A percentile compares a stretch with the other conserved stretches of the same genome.
Conservation (phyloP, 805 yeast species). For the Myxozyma lipomycoides region DNA sequence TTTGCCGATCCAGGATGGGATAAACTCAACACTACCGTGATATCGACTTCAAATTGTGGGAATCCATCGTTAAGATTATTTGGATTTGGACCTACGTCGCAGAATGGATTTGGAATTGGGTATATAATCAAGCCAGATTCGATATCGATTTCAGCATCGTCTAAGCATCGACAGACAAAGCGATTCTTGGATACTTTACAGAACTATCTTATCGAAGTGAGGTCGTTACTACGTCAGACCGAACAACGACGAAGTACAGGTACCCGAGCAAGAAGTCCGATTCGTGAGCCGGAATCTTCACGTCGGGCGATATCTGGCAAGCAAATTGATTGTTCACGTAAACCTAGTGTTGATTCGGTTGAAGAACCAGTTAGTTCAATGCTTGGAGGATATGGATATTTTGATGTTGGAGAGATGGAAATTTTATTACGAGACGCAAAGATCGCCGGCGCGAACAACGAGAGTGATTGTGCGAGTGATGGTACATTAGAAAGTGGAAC, state of each 20-base stretch:
- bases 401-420: slow-evolving; percentile 67
- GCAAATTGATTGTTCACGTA: neutral
- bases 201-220: slow-evolving; percentile 57
- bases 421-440: slow-evolving; percentile 61
- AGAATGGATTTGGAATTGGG: slow-evolving; percentile 91
- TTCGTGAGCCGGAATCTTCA: slow-evolving; percentile 22
- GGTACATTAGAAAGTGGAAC: too few relatives aligned
- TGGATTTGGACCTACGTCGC: slow-evolving; percentile 88
- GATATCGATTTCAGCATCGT: slow-evolving; percentile 74
- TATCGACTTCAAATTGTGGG: slow-evolving; percentile 87
- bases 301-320: neutral
- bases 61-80: slow-evolving; percentile 81
- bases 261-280: slow-evolving; percentile 27
- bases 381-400: slow-evolving; percentile 85
- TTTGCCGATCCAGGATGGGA: slow-evolving; percentile 90
- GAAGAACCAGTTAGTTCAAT: slow-evolving; percentile 36
- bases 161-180: slow-evolving; percentile 83
- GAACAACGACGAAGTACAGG: slow-evolving; percentile 24
- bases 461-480: slow-evolving; percentile 35
- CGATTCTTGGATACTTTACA: slow-evolving; percentile 68
- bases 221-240: slow-evolving; percentile 41
- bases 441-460: slow-evolving; percentile 3
- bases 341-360: neutral
- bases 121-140: slow-evolving; percentile 80
- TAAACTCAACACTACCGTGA: slow-evolving; percentile 68